Evolutionary conservation across 176 grass and related monocot species (phyloP), one percentile per base, ranked within the genome.

Genomic region (Lolium multiflorum): DNA sequence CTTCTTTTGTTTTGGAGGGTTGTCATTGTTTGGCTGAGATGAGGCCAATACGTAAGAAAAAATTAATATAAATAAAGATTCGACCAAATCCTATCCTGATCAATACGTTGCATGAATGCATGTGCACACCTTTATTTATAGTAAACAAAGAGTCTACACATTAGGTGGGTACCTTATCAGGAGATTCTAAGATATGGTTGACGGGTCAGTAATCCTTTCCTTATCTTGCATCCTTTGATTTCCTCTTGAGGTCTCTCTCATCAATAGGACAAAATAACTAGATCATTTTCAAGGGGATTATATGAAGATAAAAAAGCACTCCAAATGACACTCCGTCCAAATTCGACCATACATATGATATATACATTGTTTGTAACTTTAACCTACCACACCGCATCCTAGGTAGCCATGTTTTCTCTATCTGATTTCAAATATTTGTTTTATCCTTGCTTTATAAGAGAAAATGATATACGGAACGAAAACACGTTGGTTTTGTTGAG

Each of bases 221-320:
- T 47, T 46, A 72, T 72, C 46, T 72, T 72, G 44, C 71, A 8
- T 48, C 71, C 72, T 15, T 76, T 55, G 49, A 55, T 76, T 35
- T 35, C 74, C 25, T 55, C 74, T 17, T 17, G 54, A 25, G 49
- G 49, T 20, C 49, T 11, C 43, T 48, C n/a, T 24, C 69, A 48
- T 39, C 8, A 43, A 43, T 20, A 20, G 66, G 66, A 18, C 15
- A 39, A 18, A 31, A 39, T 3, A 69, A 20, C 1, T 20, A 16
- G 9, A 38, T 41, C 58, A 3, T 3, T 24, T 61, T 22, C 4
- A 9, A 61, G 8, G 58, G n/a, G 28, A 38, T 16, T 15, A 38
- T 15, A 1, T 57, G 55, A 3, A 9, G 17, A 57, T 57, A 57
- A 57, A 35, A 35, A 35, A 57, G 16, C 15, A 5, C 51, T 17